A percentile compares a stretch with the other conserved stretches of the same genome.
phyloP scores from a whole-genome alignment of 1,139 yeast genomes.

The Debaryomyces udenii region DNA sequence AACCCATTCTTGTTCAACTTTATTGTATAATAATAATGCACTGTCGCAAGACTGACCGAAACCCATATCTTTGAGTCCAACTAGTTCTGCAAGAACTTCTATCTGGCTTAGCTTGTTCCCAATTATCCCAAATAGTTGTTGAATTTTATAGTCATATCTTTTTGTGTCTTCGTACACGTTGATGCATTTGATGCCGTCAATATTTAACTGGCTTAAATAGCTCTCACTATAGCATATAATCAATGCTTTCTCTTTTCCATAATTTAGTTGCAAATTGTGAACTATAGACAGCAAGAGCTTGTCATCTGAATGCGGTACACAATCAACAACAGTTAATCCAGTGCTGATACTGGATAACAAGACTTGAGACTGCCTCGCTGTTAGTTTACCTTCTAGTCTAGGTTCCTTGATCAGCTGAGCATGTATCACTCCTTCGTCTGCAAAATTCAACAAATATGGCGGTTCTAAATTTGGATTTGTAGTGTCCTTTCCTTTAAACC shows the following conservation, averaged over 20 bases:
- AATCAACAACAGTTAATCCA: constrained; percentile 15
- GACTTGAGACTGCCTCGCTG: constrained; percentile 2
- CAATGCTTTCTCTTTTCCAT: constrained; percentile 33
- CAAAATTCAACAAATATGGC: constrained; percentile 2
- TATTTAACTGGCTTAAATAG: constrained; percentile 4
- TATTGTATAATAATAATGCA: constrained; percentile 39
- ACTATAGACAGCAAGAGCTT: constrained; percentile 15
- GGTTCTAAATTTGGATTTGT: background rate
- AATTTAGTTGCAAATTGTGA: constrained; percentile 24
- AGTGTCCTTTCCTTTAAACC: constrained; percentile 5
- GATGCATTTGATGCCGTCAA: background rate
- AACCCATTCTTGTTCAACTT: constrained; percentile 35
- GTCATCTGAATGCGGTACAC: constrained; percentile 14
- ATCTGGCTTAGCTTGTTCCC: constrained; percentile 26
- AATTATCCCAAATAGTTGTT: background rate
- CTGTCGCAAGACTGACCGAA: constrained; percentile 46
- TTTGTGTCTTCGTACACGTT: constrained; percentile 2
- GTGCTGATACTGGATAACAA: constrained; percentile 10
- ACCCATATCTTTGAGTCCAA: constrained; percentile 39
- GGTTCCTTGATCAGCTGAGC: constrained; percentile 81
- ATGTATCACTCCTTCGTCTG: constrained; percentile 63
- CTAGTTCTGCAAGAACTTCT: constrained; percentile 29
- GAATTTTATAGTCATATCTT: background rate
- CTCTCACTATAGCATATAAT: constrained; percentile 29
- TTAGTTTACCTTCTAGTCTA: background rate